Evolutionary conservation across 352 stramenopile genomes (phyloP).

Genomic region (Phytophthora sp.): DNA sequence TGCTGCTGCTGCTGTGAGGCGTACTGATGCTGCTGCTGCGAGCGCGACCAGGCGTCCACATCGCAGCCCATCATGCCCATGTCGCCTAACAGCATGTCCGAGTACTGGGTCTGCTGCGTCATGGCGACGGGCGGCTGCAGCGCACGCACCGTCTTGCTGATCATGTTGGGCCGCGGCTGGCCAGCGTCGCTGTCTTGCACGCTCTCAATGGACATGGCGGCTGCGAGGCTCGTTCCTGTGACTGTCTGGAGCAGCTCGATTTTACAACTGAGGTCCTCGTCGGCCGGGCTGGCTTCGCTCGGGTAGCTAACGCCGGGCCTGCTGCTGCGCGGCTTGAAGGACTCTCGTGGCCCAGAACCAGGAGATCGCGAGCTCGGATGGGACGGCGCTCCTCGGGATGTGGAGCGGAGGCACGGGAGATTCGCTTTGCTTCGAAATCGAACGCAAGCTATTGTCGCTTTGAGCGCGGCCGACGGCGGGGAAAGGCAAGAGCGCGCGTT

Average conservation of each 20-base stretch:
- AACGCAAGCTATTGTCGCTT: slow-evolving; percentile 14
- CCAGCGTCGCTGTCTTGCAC: slow-evolving; percentile 24
- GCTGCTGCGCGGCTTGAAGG: slow-evolving; percentile 35
- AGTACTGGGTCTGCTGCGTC: slow-evolving; percentile 32
- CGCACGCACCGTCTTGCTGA: slow-evolving; percentile 10
- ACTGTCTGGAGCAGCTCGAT: slow-evolving; percentile 21
- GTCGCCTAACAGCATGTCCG: slow-evolving; percentile 65
- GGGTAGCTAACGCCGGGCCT: slow-evolving; percentile 24
- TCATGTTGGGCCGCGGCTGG: slow-evolving; percentile 11
- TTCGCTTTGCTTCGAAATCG: slow-evolving; percentile 36
- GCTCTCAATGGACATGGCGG: slow-evolving; percentile 57
- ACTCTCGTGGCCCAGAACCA: slow-evolving; percentile 30
- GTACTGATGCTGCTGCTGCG: slow-evolving; percentile 38
- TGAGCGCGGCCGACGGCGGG: slow-evolving; percentile 18
- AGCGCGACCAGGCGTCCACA: slow-evolving; percentile 60
- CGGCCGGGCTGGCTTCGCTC: slow-evolving; percentile 23
- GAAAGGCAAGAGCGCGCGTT: slow-evolving; percentile 22
- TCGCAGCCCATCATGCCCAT: slow-evolving; percentile 77
- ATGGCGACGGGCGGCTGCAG: slow-evolving; percentile 23
- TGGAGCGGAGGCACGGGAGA: slow-evolving; percentile 30
- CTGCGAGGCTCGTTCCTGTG: neutral
- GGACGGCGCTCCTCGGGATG: slow-evolving; percentile 32
- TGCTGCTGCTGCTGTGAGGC: slow-evolving; percentile 25
- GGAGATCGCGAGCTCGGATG: slow-evolving; percentile 29
- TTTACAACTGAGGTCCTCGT: slow-evolving; percentile 41